These are phyloP conservation scores for Kappamyces sp. DNA, from an alignment of 192 early-diverging fungal genomes.

Conservation along the genomic window DNA sequence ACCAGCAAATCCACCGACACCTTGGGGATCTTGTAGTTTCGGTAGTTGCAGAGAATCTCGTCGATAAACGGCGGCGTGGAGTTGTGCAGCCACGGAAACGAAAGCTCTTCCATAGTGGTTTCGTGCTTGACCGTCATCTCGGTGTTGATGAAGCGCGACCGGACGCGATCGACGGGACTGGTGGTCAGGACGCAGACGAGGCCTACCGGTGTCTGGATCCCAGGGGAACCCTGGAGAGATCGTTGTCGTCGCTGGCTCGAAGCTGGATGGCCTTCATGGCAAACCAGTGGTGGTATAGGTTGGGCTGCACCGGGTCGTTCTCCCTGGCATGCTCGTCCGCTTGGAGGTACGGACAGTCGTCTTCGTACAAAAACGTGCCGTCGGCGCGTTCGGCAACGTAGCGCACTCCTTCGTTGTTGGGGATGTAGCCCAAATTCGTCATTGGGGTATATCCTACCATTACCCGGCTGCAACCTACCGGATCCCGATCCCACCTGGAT, in stretches of 20 bases:
- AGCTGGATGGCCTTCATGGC: conserved; percentile 27
- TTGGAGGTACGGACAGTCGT: conserved; percentile 36
- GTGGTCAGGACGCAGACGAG: neutral
- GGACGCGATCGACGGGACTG: conserved; percentile 40
- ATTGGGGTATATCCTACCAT: conserved; percentile 33
- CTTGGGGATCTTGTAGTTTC: conserved; percentile 28
- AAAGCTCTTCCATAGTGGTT: conserved; percentile 28
- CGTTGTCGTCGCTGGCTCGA: conserved; percentile 17
- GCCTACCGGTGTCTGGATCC: neutral
- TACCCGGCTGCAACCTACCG: no score
- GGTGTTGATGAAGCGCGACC: conserved; percentile 30
- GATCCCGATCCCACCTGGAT: conserved; percentile 43
- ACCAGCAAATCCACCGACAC: conserved; percentile 27
- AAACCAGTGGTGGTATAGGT: conserved; percentile 46
- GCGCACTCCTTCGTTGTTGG: conserved; percentile 45
- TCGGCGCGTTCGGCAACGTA: conserved; percentile 35
- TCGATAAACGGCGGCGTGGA: conserved; percentile 36
- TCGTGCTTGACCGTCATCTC: conserved; percentile 17
- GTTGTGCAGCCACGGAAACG: conserved; percentile 43
- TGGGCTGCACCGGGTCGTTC: conserved; percentile 22
- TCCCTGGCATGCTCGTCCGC: neutral
- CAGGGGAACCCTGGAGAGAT: neutral
- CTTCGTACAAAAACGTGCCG: conserved; percentile 43
- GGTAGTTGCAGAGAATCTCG: conserved; percentile 41
- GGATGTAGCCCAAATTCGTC: conserved; percentile 45